These are phyloP conservation scores for Viridothelium virens DNA, from an alignment of 495 filamentous ascomycete species.

Conservation along the genomic window DNA sequence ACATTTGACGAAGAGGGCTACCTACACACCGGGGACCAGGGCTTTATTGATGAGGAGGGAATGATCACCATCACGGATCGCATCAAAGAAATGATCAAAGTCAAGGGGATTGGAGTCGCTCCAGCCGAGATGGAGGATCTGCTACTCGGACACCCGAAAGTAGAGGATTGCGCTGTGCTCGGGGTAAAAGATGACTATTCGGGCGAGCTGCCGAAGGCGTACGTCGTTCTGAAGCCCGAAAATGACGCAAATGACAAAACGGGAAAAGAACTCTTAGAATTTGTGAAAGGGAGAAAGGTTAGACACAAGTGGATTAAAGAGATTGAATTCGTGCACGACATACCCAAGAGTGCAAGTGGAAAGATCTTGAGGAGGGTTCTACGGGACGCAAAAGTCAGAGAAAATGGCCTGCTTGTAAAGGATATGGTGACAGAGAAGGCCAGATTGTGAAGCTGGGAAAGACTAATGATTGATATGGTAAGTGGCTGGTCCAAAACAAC, in stretches of 20 bases:
- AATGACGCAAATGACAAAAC: slow-evolving; percentile 29
- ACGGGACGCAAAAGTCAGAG: slow-evolving; percentile 35
- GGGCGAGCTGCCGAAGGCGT: slow-evolving; percentile 60
- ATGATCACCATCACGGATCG: slow-evolving; percentile 66
- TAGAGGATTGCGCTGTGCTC: slow-evolving; percentile 55
- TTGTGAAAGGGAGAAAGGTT: slow-evolving; percentile 54
- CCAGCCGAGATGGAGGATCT: slow-evolving; percentile 64
- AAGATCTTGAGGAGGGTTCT: slow-evolving; percentile 59
- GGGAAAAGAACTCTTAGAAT: slow-evolving; percentile 41
- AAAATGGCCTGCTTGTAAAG: slow-evolving; percentile 33
- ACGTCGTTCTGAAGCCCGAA: slow-evolving; percentile 45
- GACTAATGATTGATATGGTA: neutral
- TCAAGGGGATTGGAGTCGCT: slow-evolving; percentile 63
- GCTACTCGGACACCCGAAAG: slow-evolving; percentile 48
- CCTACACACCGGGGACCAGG: slow-evolving; percentile 63
- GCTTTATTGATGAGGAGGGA: slow-evolving; percentile 46
- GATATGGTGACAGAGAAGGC: slow-evolving; percentile 36
- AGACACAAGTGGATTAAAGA: slow-evolving; percentile 61
- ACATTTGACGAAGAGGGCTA: slow-evolving; percentile 55
- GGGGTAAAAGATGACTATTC: slow-evolving; percentile 51
- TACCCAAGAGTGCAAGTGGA: slow-evolving; percentile 61
- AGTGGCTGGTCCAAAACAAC: neutral
- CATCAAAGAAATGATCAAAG: slow-evolving; percentile 73
- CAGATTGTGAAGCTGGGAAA: slow-evolving; percentile 32
- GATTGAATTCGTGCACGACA: slow-evolving; percentile 53